These are phyloP conservation scores for Funneliformis geosporum DNA, from an alignment of 192 early-diverging fungal species.

Conservation along the genomic window DNA sequence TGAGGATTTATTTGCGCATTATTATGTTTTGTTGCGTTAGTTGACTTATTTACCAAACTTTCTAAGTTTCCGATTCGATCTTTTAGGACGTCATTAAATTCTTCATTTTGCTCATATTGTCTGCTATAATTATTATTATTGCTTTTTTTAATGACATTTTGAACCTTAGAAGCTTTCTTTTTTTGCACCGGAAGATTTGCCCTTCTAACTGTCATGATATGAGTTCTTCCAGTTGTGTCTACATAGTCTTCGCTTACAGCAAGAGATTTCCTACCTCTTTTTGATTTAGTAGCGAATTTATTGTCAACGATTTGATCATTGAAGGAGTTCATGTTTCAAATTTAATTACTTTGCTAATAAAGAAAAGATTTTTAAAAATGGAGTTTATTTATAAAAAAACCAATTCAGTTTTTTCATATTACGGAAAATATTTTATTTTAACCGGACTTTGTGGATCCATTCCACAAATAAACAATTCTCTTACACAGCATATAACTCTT, in stretches of 20 bases:
- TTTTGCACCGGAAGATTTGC: neutral
- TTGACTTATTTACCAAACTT: neutral
- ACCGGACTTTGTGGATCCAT: no score
- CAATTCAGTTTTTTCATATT: no score
- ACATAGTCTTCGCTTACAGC: neutral
- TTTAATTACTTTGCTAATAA: no score
- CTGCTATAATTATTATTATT: slow-evolving; percentile 6
- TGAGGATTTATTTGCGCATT: neutral
- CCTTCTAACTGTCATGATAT: neutral
- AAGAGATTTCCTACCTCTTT: neutral
- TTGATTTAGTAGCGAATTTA: neutral
- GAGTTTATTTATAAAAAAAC: no score
- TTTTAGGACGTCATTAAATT: neutral
- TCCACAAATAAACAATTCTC: no score
- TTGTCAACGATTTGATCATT: no score
- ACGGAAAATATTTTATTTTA: no score
- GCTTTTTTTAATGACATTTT: neutral
- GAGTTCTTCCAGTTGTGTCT: neutral
- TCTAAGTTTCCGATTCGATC: neutral
- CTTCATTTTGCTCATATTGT: neutral
- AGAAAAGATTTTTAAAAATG: no score
- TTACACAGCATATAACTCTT: no score
- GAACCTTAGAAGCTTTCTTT: neutral
- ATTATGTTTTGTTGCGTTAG: neutral
- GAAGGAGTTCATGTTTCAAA: no score